Conservation (phyloP, 306 rosid genomes). For the Corylus americana region DNA sequence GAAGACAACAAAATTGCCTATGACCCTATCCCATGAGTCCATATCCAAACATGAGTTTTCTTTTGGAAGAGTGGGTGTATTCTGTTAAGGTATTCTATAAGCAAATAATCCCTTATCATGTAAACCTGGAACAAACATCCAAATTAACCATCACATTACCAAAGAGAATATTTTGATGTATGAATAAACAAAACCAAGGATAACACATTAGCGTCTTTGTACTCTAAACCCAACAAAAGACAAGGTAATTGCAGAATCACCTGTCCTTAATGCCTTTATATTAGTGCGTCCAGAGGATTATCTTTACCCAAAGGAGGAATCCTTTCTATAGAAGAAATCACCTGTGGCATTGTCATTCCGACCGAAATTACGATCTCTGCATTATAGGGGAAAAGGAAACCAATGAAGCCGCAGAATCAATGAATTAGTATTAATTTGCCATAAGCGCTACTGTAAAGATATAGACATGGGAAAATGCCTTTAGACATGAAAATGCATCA, state of each 20-base stretch:
- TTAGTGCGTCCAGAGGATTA: slow-evolving; percentile 60
- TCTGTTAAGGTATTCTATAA: not conserved
- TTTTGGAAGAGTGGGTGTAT: not conserved
- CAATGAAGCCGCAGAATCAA: not conserved
- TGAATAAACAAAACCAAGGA: not conserved
- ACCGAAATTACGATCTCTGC: slow-evolving; percentile 91
- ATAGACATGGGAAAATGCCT: not conserved
- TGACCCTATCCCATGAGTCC: not conserved
- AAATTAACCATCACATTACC: not conserved
- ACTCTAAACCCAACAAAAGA: not conserved
- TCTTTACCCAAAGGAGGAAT: slow-evolving; percentile 46
- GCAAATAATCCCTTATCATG: not conserved
- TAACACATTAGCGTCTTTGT: not conserved
- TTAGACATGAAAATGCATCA: not conserved
- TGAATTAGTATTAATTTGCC: not conserved
- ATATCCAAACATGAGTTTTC: not conserved
- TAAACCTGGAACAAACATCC: not conserved
- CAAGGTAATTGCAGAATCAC: not conserved
- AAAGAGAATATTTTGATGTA: not conserved
- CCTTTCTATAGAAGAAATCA: slow-evolving; percentile 64
- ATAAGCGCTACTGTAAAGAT: not conserved
- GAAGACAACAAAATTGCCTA: not conserved
- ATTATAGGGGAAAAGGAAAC: not conserved
- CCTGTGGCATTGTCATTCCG: slow-evolving; percentile 90
- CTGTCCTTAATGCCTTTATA: slow-evolving; percentile 28